Conservation (phyloP, 805 yeast species). For the Yarrowia yakushimensis region DNA sequence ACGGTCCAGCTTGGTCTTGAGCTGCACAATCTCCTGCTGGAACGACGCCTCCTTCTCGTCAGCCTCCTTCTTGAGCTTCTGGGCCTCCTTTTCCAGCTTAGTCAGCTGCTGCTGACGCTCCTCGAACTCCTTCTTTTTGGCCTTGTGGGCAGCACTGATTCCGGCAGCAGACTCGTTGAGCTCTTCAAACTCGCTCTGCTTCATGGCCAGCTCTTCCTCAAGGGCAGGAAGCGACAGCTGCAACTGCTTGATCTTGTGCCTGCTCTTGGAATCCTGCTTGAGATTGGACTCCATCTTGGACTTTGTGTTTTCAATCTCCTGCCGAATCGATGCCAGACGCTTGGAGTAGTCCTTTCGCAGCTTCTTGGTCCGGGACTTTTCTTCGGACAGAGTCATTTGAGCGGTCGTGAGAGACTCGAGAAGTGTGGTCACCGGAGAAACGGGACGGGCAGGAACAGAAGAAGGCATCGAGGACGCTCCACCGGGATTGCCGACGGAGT, state of each 20-base stretch:
- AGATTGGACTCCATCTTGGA: constrained; percentile 48
- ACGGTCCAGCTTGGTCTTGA: constrained; percentile 34
- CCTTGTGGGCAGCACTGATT: constrained; percentile 14
- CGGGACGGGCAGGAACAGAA: constrained; percentile 36
- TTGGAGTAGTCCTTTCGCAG: constrained; percentile 57
- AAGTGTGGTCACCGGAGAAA: constrained; percentile 60
- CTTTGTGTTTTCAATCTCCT: constrained; percentile 55
- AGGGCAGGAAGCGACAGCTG: constrained; percentile 33
- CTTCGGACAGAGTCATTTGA: constrained; percentile 55
- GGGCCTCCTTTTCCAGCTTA: constrained; percentile 27
- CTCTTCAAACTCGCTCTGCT: constrained; percentile 25
- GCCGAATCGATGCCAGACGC: constrained; percentile 47
- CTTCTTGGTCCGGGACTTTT: constrained; percentile 54
- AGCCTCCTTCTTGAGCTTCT: constrained; percentile 27
- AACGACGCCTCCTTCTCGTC: constrained; percentile 28
- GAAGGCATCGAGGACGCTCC: constrained; percentile 10
- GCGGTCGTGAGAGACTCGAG: constrained; percentile 65
- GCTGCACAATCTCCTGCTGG: constrained; percentile 31
- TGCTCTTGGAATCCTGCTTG: constrained; percentile 54
- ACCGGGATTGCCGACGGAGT: constrained; percentile 5
- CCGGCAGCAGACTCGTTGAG: background rate
- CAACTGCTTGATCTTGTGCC: constrained; percentile 50
- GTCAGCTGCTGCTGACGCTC: constrained; percentile 26
- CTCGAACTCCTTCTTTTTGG: constrained; percentile 29
- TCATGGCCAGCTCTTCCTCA: constrained; percentile 26